Evolutionary conservation across 2,329 filamentous ascomycete species (phyloP).

Genomic region (Emericellopsis atlantica): DNA sequence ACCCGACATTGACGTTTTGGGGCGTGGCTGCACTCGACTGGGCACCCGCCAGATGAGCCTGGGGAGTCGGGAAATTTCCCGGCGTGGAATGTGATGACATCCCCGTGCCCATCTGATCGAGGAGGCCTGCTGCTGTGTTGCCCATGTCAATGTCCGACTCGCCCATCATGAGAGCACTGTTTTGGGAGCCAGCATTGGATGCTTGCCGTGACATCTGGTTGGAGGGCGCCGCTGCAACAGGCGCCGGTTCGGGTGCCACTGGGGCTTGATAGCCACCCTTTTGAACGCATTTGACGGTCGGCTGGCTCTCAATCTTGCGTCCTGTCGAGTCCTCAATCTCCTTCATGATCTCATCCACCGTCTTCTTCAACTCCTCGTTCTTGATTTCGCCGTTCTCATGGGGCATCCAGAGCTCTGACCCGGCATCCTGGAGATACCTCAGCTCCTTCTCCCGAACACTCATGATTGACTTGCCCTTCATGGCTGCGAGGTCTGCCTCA

Average conservation of each 20-base stretch:
- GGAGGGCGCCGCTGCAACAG: slow-evolving; percentile 13
- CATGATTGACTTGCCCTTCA: slow-evolving; percentile 59
- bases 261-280: slow-evolving; percentile 65
- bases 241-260: slow-evolving; percentile 26
- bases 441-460: slow-evolving; percentile 67
- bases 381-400: slow-evolving; percentile 34
- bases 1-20: slow-evolving; percentile 27
- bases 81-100: slow-evolving; percentile 49
- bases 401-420: slow-evolving; percentile 46
- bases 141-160: slow-evolving; percentile 54
- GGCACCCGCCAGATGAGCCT: slow-evolving; percentile 40
- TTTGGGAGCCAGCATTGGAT: slow-evolving; percentile 42
- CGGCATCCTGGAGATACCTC: slow-evolving; percentile 49
- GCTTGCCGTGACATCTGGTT: slow-evolving; percentile 34
- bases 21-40: slow-evolving; percentile 48
- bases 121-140: slow-evolving; percentile 48
- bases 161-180: slow-evolving; percentile 41
- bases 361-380: slow-evolving; percentile 29
- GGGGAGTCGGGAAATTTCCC: slow-evolving; percentile 45
- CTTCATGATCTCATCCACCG: slow-evolving; percentile 60
- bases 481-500: slow-evolving; percentile 58
- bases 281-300: slow-evolving; percentile 58
- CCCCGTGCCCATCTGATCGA: slow-evolving; percentile 56
- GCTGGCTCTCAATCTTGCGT: slow-evolving; percentile 50
- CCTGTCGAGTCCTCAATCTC: slow-evolving; percentile 63